Evolutionary conservation across 2,329 filamentous ascomycete genomes (phyloP).

Genomic region (Whalleya microplaca): DNA sequence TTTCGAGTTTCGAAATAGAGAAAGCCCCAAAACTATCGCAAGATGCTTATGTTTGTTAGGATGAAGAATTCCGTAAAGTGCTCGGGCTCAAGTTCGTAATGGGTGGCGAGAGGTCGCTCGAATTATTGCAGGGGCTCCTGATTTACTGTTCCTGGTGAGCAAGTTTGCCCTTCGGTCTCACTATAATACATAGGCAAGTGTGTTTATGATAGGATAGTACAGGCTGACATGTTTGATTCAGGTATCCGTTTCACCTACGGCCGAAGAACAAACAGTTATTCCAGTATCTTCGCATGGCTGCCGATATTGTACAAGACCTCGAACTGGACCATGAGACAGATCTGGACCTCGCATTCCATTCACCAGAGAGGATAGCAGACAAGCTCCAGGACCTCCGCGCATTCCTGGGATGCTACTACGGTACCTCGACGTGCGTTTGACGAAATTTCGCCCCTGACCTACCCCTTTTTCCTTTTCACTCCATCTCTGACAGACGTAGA

Average conservation of each 20-base stretch:
- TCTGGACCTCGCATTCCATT: conserved; percentile 21
- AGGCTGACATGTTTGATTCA: conserved; percentile 24
- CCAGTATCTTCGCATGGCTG: conserved; percentile 57
- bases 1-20: background rate
- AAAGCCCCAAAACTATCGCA: background rate
- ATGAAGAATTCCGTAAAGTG: conserved; percentile 61
- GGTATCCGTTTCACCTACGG: conserved; percentile 59
- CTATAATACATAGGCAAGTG: background rate
- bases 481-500: conserved; percentile 34
- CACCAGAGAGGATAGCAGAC: conserved; percentile 26
- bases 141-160: conserved; percentile 61
- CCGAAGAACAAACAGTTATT: conserved; percentile 53
- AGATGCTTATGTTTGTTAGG: conserved; percentile 23
- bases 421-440: conserved; percentile 45
- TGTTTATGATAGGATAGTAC: background rate
- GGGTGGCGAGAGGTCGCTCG: conserved; percentile 59
- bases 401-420: conserved; percentile 51
- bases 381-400: conserved; percentile 50
- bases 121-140: conserved; percentile 60
- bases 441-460: background rate
- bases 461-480: background rate
- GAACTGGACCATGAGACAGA: conserved; percentile 49
- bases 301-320: conserved; percentile 54
- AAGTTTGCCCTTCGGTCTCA: background rate
- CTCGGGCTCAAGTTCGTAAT: conserved; percentile 61